Evolutionary conservation across 208 protist species (phyloP), one percentile per base, ranked within the genome.

Genomic region (Balamuthia mandrillaris): DNA sequence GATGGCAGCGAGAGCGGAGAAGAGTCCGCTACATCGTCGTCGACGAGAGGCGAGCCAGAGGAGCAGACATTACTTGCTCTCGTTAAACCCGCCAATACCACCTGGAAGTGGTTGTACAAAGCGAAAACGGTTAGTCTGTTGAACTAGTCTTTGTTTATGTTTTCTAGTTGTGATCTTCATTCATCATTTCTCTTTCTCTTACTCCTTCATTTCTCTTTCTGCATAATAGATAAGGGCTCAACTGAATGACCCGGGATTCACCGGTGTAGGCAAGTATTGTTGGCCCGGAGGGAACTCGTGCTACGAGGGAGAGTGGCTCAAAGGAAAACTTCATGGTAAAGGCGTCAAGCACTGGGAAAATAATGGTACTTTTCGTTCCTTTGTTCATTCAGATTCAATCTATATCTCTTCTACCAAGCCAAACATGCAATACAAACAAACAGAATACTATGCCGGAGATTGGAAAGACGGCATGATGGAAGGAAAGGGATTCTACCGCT

Each of bases 401-500:
- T n/a, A n/a, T n/a, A n/a, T n/a, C n/a, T n/a, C n/a, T n/a, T n/a
- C n/a, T n/a, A n/a, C n/a, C n/a, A n/a, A n/a, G n/a, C n/a, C n/a
- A n/a, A n/a, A n/a, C n/a, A 60, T n/a, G 7, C 52, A 5, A 27
- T 60, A n/a, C 18, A 52, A 10, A 52, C 47, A 7, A 41, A 10
- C 44, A 81, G 72, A 81, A n/a, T 63, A 61, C 51, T 81, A 81
- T 18, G 29, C 41, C 47, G 72, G 72, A 0, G 72, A 81, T n/a
- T 81, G 72, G 72, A 81, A 81, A 35, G 60, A 81, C n/a, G 72
- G 72, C 31, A 56, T 45, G 49, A 81, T 81, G 72, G 21, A 81
- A 10, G 60, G 60, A 24, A 45, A 49, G 18, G 72, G 72, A 4
- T 18, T 33, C 45, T 81, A 81, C 37, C n/a, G 45, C 12, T 81